Evolutionary conservation across 2,329 filamentous ascomycete genomes (phyloP).

Genomic region (Arachnopeziza araneosa): DNA sequence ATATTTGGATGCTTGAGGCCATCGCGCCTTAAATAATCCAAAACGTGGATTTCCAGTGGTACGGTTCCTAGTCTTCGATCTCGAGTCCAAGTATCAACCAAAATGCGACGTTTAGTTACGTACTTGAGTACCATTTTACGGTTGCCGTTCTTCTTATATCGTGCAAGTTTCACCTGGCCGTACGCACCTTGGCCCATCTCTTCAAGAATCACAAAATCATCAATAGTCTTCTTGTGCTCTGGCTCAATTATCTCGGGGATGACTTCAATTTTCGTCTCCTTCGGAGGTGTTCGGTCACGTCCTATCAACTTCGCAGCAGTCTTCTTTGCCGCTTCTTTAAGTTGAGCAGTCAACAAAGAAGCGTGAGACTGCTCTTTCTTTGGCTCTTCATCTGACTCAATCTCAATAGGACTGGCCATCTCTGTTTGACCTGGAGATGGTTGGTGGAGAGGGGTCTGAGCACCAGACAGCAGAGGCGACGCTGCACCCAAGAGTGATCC

Average conservation of each 20-base stretch:
- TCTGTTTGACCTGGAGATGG: constrained; percentile 70
- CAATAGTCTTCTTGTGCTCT: constrained; percentile 73
- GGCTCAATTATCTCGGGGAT: constrained; percentile 32
- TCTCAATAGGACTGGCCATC: constrained; percentile 50
- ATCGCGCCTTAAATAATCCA: constrained; percentile 82
- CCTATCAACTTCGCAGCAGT: constrained; percentile 50
- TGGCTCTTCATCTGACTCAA: constrained; percentile 48
- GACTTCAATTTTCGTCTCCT: constrained; percentile 29
- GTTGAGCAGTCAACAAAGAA: constrained; percentile 47
- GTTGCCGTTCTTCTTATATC: constrained; percentile 68
- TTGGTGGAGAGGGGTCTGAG: constrained; percentile 68
- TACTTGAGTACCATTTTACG: constrained; percentile 95
- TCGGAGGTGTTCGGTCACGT: constrained; percentile 28
- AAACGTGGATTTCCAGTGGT: constrained; percentile 91
- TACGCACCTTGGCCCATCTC: constrained; percentile 99
- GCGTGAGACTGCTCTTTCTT: constrained; percentile 36
- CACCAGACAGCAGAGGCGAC: constrained; percentile 58
- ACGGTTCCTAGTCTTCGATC: constrained; percentile 91
- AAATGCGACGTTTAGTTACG: constrained; percentile 91
- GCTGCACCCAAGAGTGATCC: constrained; percentile 54
- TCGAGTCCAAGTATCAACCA: constrained; percentile 97
- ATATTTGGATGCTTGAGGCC: constrained; percentile 63
- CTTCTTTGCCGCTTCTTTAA: constrained; percentile 51
- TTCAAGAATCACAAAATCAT: constrained; percentile 87
- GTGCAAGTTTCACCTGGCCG: constrained; percentile 91